phyloP scores from a whole-genome alignment of 208 protist genomes.

The Crithidia brevicula region DNA sequence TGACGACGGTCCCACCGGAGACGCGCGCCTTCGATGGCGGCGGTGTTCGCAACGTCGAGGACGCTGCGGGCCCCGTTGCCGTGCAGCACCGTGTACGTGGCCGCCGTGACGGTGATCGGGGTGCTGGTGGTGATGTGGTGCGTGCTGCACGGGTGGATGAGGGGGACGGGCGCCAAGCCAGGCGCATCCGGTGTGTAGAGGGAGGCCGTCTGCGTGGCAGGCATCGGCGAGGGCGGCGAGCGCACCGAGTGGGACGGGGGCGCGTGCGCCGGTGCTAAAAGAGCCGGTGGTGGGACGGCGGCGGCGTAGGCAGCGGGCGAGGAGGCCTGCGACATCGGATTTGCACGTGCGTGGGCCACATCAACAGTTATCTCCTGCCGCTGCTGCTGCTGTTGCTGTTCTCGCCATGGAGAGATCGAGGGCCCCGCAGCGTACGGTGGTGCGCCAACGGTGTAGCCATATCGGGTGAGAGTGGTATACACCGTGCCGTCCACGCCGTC shows the following conservation, averaged over 20 bases:
- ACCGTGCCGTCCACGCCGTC: constrained; percentile 17
- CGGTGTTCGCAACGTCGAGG: constrained; percentile 30
- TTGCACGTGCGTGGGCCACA: constrained; percentile 8
- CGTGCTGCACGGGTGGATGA: constrained; percentile 51
- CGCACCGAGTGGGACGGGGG: background rate
- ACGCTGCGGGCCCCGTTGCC: constrained; percentile 9
- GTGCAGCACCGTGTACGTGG: constrained; percentile 38
- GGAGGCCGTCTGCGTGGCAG: background rate
- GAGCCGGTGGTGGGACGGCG: background rate
- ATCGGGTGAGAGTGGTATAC: constrained; percentile 25
- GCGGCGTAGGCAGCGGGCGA: background rate
- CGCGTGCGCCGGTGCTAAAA: background rate
- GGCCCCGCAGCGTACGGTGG: background rate
- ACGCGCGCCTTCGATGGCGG: constrained; percentile 37
- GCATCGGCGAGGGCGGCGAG: background rate
- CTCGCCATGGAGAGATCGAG: background rate
- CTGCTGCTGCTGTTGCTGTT: constrained; percentile 9
- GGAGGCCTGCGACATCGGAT: constrained; percentile 14
- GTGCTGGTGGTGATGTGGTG: constrained; percentile 56
- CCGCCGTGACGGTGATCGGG: constrained; percentile 51
- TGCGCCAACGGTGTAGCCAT: constrained; percentile 12
- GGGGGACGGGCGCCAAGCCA: constrained; percentile 46
- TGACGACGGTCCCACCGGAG: constrained; percentile 40
- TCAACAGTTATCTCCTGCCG: constrained; percentile 16
- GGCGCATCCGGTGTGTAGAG: constrained; percentile 4